A percentile compares a stretch with the other conserved stretches of the same genome.
Evolutionary conservation across 768 basidiomycete genomes (phyloP).

Genomic region (Podaxis carcinomalis): DNA sequence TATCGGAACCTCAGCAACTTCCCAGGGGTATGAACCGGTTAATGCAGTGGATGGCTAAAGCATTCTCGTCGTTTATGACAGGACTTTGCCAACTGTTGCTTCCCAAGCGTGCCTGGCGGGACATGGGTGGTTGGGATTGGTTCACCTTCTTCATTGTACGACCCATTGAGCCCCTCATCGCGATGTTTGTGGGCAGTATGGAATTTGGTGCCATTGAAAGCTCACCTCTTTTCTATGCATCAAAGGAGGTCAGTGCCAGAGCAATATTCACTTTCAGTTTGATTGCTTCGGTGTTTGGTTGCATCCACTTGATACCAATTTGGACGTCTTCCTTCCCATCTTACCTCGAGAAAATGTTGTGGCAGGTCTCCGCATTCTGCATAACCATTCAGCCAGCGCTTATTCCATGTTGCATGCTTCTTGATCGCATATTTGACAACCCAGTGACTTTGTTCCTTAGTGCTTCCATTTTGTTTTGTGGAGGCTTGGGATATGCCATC

Average conservation of each 20-base stretch:
- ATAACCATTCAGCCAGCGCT: not conserved
- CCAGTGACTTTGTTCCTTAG: not conserved
- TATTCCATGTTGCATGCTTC: not conserved
- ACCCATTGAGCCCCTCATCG: too few species aligned
- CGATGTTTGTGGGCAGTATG: too few species aligned
- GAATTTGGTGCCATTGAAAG: not conserved
- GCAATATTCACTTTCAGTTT: not conserved
- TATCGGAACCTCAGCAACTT: too few species aligned
- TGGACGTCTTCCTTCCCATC: not conserved
- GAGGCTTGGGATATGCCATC: not conserved
- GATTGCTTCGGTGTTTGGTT: not conserved
- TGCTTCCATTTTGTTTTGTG: not conserved
- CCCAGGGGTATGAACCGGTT: too few species aligned
- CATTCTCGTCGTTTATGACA: too few species aligned
- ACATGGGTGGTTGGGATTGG: too few species aligned
- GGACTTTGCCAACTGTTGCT: too few species aligned
- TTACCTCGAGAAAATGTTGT: not conserved
- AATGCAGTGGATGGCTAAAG: too few species aligned
- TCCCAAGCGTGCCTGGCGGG: too few species aligned
- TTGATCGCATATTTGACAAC: too few species aligned
- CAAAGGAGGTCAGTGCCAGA: not conserved
- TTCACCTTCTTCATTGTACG: too few species aligned
- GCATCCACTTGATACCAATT: not conserved
- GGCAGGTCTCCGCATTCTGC: not conserved
- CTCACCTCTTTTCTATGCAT: not conserved